Evolutionary conservation across 2,329 filamentous ascomycete species (phyloP), one percentile per base, ranked within the genome.

Genomic region (Lachnellula suecica): DNA sequence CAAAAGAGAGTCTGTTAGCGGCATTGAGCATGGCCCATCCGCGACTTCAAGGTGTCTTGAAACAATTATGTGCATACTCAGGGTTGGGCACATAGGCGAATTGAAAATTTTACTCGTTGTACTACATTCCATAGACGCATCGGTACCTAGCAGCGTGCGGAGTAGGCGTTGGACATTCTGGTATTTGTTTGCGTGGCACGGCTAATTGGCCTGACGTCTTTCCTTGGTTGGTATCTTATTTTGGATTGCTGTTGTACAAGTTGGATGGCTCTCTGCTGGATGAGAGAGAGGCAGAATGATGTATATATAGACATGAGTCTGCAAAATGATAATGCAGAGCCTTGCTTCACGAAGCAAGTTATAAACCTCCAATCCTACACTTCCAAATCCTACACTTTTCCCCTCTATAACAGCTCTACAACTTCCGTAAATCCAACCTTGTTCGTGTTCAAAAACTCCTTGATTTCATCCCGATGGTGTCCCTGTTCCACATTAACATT

Each of bases 11-110:
- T 56, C 71, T 93, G 34, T 76, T 92, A 37, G 80, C 82, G 15
- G 83, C 85, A 17, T 71, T 91, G 62, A 79, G 84, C 60, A 84
- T 89, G 71, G 78, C 80, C 58, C 83, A 79, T 34, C 73, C 75
- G 2, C 81, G 83, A 61, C 83, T 81, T 75, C 74, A 83, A 45
- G 82, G 81, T 59, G 84, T 91, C 61, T 71, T 92, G 54, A 83
- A 83, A 63, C 83, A 90, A 62, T 69, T 92, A 54, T 83, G 86
- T 64, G 78, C 81, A 44, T 88, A 83, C 71, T 81, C 81, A 41
- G 76, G 72, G 42, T 67, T 85, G 53, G 78, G 77, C 51, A 73
- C 71, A 59, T 63, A 54, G 44, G 25, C 47, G 49, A 47, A 44
- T 56, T 61, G 48, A 51, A 47, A 54, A 63, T 63, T 54, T 59